Percentiles rank a stretch among this genome's conserved stretches.
Evolutionary conservation across 768 basidiomycete genomes (phyloP).

Genomic region (Lactarius akahatsu): DNA sequence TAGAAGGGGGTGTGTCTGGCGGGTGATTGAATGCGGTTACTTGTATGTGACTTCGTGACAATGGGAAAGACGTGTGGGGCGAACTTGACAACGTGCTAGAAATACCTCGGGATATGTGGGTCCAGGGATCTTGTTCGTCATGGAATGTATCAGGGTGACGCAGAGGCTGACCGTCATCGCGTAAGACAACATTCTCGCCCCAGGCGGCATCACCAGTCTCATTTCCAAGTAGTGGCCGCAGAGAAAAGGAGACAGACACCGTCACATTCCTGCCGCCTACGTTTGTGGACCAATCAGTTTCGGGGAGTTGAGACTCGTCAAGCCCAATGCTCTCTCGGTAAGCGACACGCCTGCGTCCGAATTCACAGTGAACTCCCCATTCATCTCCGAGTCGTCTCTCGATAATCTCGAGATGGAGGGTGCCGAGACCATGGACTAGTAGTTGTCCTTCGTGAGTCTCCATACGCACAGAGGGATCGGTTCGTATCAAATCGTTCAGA

Average conservation of each 20-base stretch:
- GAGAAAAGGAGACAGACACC: slow-evolving; percentile 52
- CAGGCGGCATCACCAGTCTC: slow-evolving; percentile 68
- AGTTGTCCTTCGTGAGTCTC: slow-evolving; percentile 82
- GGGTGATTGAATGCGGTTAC: slow-evolving; percentile 49
- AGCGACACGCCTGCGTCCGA: slow-evolving; percentile 75
- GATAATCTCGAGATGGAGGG: slow-evolving; percentile 86
- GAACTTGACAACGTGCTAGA: slow-evolving; percentile 72
- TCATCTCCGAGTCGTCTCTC: slow-evolving; percentile 79
- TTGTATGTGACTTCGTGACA: slow-evolving; percentile 62
- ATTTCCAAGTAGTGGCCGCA: slow-evolving; percentile 52
- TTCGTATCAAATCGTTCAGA: slow-evolving; percentile 67
- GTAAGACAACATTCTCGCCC: slow-evolving; percentile 75
- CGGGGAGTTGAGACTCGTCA: slow-evolving; percentile 31
- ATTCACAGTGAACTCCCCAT: slow-evolving; percentile 74
- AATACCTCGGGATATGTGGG: slow-evolving; percentile 65
- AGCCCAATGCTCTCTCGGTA: slow-evolving; percentile 63
- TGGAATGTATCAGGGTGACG: slow-evolving; percentile 50
- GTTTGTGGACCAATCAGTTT: slow-evolving; percentile 61
- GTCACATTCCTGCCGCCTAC: slow-evolving; percentile 54
- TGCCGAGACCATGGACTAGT: slow-evolving; percentile 79
- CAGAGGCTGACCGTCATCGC: slow-evolving; percentile 50
- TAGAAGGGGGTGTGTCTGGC: slow-evolving; percentile 43
- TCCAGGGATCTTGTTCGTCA: slow-evolving; percentile 43
- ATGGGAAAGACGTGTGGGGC: slow-evolving; percentile 70
- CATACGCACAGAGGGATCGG: slow-evolving; percentile 84